Percentiles rank a stretch among this genome's conserved stretches.
phyloP scores from a whole-genome alignment of 495 filamentous ascomycete species.

The Copromyces sp. region DNA sequence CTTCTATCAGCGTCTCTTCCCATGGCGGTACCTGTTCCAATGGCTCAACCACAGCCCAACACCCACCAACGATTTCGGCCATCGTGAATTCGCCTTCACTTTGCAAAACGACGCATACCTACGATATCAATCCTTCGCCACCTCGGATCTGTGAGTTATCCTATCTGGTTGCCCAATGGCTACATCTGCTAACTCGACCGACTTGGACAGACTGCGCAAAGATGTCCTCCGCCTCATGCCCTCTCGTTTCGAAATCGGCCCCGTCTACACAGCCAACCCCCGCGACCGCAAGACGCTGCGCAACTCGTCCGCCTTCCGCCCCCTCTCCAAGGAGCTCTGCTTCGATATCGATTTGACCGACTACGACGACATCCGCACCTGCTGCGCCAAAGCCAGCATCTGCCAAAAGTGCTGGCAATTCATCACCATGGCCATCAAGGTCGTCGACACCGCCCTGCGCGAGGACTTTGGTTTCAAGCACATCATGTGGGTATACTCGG shows the following conservation, averaged over 20 bases:
- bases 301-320: conserved; percentile 61
- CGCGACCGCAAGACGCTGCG: conserved; percentile 82
- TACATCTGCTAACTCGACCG: background rate
- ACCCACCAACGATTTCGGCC: conserved; percentile 76
- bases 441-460: conserved; percentile 72
- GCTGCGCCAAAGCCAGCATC: conserved; percentile 87
- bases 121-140: conserved; percentile 83
- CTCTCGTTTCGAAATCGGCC: conserved; percentile 93
- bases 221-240: conserved; percentile 80
- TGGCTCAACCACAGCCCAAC: conserved; percentile 93
- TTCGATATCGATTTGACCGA: conserved; percentile 99
- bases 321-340: conserved; percentile 81
- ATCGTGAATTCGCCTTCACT: conserved; percentile 93
- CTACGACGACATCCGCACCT: conserved; percentile 93
- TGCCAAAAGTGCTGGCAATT: conserved; percentile 93
- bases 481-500: conserved; percentile 97
- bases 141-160: conserved; percentile 63
- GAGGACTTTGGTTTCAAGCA: conserved; percentile 96
- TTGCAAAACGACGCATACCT: conserved; percentile 81
- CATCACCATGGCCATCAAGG: conserved; percentile 93
- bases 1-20: conserved; percentile 94
- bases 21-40: conserved; percentile 90
- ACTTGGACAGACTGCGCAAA: conserved; percentile 60
- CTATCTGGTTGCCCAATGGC: background rate
- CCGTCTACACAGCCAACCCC: conserved; percentile 86